phyloP scores from a whole-genome alignment of 495 filamentous ascomycete genomes.

The Aspergillus panamensis region DNA sequence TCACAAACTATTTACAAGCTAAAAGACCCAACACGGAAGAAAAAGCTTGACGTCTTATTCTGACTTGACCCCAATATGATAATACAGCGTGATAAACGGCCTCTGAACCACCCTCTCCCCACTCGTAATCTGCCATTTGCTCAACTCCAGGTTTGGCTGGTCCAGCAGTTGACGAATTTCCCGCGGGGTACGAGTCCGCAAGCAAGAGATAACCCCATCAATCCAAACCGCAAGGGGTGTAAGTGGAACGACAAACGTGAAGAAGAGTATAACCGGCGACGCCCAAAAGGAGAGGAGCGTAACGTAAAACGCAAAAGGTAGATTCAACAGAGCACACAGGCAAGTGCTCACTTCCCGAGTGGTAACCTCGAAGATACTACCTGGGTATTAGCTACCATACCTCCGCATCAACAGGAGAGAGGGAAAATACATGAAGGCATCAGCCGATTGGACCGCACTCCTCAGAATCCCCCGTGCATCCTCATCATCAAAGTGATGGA shows the following conservation, averaged over 20 bases:
- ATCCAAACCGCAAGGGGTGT: conserved; percentile 61
- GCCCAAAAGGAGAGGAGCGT: conserved; percentile 61
- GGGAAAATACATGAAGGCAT: conserved; percentile 56
- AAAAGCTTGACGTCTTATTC: not conserved
- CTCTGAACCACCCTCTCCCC: conserved; percentile 39
- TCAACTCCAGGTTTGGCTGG: conserved; percentile 41
- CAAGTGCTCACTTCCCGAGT: conserved; percentile 52
- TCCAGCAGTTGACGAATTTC: conserved; percentile 59
- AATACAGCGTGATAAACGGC: conserved; percentile 28
- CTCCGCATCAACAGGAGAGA: not conserved
- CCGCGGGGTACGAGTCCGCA: conserved; percentile 60
- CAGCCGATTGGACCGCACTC: conserved; percentile 58
- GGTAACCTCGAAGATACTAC: conserved; percentile 70
- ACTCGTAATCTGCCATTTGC: conserved; percentile 52
- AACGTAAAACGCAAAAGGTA: conserved; percentile 49
- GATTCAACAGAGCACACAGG: conserved; percentile 52
- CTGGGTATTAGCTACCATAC: not conserved
- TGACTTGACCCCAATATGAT: conserved; percentile 6
- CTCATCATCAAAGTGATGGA: conserved; percentile 71
- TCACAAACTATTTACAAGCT: not conserved
- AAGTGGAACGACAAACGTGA: conserved; percentile 61
- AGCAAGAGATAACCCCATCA: conserved; percentile 62
- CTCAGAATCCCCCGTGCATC: conserved; percentile 55
- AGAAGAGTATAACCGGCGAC: conserved; percentile 55
- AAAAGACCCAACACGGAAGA: too few relatives aligned